Percentiles rank a stretch among this genome's conserved stretches.
Evolutionary conservation across 805 yeast genomes (phyloP).

Genomic region (Starmerella davenportii): DNA sequence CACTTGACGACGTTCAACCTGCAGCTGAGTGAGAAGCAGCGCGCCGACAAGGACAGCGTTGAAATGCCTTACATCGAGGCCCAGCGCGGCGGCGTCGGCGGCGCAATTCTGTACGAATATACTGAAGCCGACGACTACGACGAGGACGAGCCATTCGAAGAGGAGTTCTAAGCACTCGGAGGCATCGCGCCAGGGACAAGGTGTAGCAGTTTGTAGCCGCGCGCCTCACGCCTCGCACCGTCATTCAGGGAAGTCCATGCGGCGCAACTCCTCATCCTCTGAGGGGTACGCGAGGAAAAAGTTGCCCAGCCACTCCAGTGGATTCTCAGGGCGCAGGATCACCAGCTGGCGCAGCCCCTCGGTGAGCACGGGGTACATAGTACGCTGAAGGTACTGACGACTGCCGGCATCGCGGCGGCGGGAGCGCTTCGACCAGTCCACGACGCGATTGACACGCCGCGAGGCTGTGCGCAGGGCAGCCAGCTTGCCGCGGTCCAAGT

Average conservation of each 20-base stretch:
- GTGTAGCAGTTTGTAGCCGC: too few relatives aligned
- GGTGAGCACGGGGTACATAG: not conserved
- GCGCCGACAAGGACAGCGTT: conserved; percentile 61
- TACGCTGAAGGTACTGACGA: not conserved
- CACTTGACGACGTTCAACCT: conserved; percentile 78
- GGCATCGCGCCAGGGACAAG: too few relatives aligned
- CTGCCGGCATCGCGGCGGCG: not conserved
- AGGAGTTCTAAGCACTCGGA: conserved; percentile 46
- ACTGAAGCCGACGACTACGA: conserved; percentile 96
- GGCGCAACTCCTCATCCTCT: conserved; percentile 20
- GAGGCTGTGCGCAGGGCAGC: not conserved
- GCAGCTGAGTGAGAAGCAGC: conserved; percentile 56
- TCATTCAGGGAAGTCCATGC: conserved; percentile 23
- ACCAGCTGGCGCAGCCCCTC: conserved; percentile 1
- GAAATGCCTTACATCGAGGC: conserved; percentile 86
- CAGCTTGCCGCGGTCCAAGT: not conserved
- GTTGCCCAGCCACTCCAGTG: not conserved
- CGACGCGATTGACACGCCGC: not conserved
- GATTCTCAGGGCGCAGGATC: not conserved
- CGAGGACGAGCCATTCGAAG: conserved; percentile 95
- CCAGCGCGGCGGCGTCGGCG: conserved; percentile 39
- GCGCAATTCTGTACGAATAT: conserved; percentile 88
- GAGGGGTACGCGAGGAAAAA: not conserved
- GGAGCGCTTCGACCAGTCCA: not conserved
- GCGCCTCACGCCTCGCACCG: too few relatives aligned